Conservation (phyloP, 768 basidiomycete genomes). For the Panus rudis region DNA sequence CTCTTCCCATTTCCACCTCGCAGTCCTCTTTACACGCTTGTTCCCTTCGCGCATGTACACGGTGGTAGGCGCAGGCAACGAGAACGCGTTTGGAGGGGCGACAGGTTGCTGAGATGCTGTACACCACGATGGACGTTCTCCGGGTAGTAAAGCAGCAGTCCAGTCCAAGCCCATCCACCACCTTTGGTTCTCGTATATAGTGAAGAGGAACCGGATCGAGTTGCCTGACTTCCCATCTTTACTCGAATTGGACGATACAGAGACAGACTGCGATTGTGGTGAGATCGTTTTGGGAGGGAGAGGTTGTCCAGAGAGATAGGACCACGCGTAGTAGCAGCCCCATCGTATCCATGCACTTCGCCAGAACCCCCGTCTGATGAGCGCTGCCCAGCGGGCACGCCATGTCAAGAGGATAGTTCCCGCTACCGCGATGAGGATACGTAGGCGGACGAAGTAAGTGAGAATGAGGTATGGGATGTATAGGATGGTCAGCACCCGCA, state of each 20-base stretch:
- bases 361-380: conserved; percentile 49
- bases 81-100: conserved; percentile 62
- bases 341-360: conserved; percentile 66
- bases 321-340: conserved; percentile 44
- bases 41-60: conserved; percentile 41
- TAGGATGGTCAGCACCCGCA: conserved; percentile 50
- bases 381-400: conserved; percentile 60
- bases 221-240: conserved; percentile 1
- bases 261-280: conserved; percentile 24
- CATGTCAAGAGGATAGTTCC: conserved; percentile 56
- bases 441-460: conserved; percentile 55
- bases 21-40: conserved; percentile 58
- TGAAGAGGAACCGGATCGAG: conserved; percentile 73
- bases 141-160: conserved; percentile 87
- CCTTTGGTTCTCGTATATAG: conserved; percentile 89
- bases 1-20: conserved; percentile 87
- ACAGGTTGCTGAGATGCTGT: conserved; percentile 49
- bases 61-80: conserved; percentile 56
- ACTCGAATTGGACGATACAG: not conserved
- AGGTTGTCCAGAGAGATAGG: conserved; percentile 48
- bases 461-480: conserved; percentile 64
- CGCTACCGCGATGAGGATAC: conserved; percentile 48
- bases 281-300: conserved; percentile 29
- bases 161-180: conserved; percentile 99
- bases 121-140: conserved; percentile 88